Base-by-base conservation (phyloP, 202 grass and related monocot genomes). In the Carex arenaria region DNA sequence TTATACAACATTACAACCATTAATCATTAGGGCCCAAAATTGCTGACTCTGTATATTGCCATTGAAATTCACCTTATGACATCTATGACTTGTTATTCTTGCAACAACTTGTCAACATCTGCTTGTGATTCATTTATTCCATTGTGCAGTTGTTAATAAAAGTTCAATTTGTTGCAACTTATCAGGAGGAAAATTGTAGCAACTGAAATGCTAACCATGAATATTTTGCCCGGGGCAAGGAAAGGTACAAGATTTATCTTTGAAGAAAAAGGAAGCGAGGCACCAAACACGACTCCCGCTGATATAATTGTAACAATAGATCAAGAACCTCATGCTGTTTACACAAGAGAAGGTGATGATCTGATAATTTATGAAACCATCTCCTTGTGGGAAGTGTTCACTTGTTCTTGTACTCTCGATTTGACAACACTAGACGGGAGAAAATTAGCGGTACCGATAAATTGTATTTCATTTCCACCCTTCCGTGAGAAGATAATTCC, bases 271-370 rank as follows among this genome's bases (percentile, higher is more conserved):
- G 80, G 80, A 19, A 82, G 80, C 43, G 80, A 82, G 26, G 18
- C 15, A 69, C 42, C 80, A 18, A 82, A 82, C 80, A 67, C 11
- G 12, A 68, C 67, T 18, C 80, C 80, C 1, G 80, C 80, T 34
- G 80, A 82, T 34, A 82, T 82, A 82, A 54, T 82, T 34, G 80
- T 82, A 52, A 82, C 45, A 67, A 26, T 82, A 20, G 47, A 82
- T 64, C 62, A 82, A 82, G 51, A 69, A 82, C 80, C 64, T 2
- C 80, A 82, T 20, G 22, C 4, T 68, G 43, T 82, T 12, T 82
- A 67, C 80, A 67, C 64, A 34, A 65, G 80, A 67, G 80, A 82
- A 82, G 80, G 80, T 0, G 26, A 82, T 34, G 80, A 82, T 53
- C 51, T 82, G 64, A 68, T 82, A 45, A 14, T 56, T 17, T 34